Conservation (phyloP, 1,284 basidiomycete genomes). For the Takashimella koratensis region DNA sequence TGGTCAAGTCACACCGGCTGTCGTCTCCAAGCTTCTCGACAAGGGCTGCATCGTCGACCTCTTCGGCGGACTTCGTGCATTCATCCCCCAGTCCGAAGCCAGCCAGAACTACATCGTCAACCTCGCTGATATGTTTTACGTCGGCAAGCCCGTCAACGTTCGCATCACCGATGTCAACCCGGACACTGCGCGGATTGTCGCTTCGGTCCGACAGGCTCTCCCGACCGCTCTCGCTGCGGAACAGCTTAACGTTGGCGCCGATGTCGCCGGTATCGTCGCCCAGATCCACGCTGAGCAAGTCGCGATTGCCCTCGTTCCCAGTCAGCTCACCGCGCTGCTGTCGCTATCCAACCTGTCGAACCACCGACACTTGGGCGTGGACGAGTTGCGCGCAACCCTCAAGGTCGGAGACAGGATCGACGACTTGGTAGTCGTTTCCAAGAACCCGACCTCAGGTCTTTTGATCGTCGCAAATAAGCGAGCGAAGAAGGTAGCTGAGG, state of each 20-base stretch:
- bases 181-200: slow-evolving; percentile 66
- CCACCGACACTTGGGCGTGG: slow-evolving; percentile 62
- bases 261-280: slow-evolving; percentile 64
- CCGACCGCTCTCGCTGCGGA: slow-evolving; percentile 60
- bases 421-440: slow-evolving; percentile 82
- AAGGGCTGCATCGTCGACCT: slow-evolving; percentile 81
- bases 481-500: slow-evolving; percentile 11
- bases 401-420: slow-evolving; percentile 69
- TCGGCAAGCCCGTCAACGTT: slow-evolving; percentile 83
- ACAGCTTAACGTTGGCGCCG: slow-evolving; percentile 69
- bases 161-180: slow-evolving; percentile 71
- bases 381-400: slow-evolving; percentile 66
- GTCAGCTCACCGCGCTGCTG: slow-evolving; percentile 71
- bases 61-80: slow-evolving; percentile 82
- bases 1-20: slow-evolving; percentile 75
- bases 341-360: slow-evolving; percentile 87
- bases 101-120: slow-evolving; percentile 65
- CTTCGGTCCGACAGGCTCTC: slow-evolving; percentile 80
- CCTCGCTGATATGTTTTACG: slow-evolving; percentile 65
- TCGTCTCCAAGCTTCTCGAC: slow-evolving; percentile 74
- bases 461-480: slow-evolving; percentile 72
- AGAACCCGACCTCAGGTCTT: slow-evolving; percentile 79
- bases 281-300: slow-evolving; percentile 83
- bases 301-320: slow-evolving; percentile 67
- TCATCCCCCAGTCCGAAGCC: slow-evolving; percentile 74